Evolutionary conservation across 768 basidiomycete genomes (phyloP), one percentile per base, ranked within the genome.

Genomic region (Psilocybe cyanescens): DNA sequence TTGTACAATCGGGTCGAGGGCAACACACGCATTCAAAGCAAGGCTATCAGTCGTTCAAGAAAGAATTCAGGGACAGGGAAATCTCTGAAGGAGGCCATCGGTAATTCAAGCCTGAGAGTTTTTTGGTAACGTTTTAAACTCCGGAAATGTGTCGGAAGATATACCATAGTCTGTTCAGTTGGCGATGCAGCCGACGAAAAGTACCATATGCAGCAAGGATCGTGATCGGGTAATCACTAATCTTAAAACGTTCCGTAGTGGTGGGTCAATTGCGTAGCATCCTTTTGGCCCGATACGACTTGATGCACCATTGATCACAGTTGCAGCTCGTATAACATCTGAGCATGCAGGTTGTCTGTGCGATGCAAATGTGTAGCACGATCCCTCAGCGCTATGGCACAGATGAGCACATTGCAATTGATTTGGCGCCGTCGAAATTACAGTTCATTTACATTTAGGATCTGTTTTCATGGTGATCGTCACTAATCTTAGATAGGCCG

Each of bases 401-500:
- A 24, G 24, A 24, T n/a, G 41, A n/a, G 14, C 7, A 44, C 41
- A n/a, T 47, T 64, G 28, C 57, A 58, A 63, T 63, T 66, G 66
- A 69, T 65, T 68, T 66, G 61, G 65, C 63, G 64, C 67, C 61
- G 70, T 73, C 64, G 67, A 64, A 68, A 70, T 74, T 73, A 71
- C 60, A 67, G 71, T 75, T 76, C 70, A 73, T 67, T 71, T 74
- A 74, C 69, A 73, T 59, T 71, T 65, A 57, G 57, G 61, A 67
- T 68, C 66, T 64, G 65, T 72, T 71, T 71, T 72, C 67, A 70
- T 67, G 65, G 68, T 71, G 71, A 74, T 74, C 69, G 61, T 46
- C 31, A 60, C 58, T 65, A 72, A 79, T 79, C 78, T 76, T 19
- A 75, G 77, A 77, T 79, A 72, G 65, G 70, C 72, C 76, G 71